Base-by-base conservation (phyloP, 371 early-diverging fungal species). In the Chytridiales sp. region DNA sequence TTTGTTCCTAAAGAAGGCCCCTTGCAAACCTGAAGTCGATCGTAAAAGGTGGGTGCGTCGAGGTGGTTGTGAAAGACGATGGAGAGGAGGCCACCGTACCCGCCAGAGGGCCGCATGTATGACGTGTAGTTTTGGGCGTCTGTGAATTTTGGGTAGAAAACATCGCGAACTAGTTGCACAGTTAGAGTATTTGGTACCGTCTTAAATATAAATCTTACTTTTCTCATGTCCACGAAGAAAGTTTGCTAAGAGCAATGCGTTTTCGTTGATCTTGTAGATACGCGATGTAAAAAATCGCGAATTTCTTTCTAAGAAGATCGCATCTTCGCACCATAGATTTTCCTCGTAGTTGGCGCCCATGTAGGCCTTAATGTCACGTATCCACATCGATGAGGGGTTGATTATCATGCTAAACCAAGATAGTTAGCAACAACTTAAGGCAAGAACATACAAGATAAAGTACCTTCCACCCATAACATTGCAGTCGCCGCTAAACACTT, bases 381-480 rank as follows among this genome's bases (percentile, higher is more conserved):
- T 61, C 72, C 72, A n/a, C 22, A 62, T 57, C 6, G 83, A 66
- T n/a, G 78, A 76, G 1, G 95, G 94, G 64, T 93, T 95, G 47
- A 95, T 62, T 1, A 92, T 85, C 72, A 89, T 70, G 66, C 94
- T 93, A 27, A 49, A 46, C 15, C 19, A 19, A 11, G 27, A 19
- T n/a, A 40, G n/a, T 19, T 11, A 8, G 22, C 17, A 27, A 47
- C 46, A 27, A 22, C 47, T 26, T 26, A 54, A 21, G 24, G 38
- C 15, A 9, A 51, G 5, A 34, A 65, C 47, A 31, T 43, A 58
- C 27, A 27, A 9, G 27, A 24, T 22, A 5, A 11, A 15, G 27
- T 52, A 64, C 87, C 91, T 86, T 59, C 98, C 98, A 55, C 91
- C 96, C 96, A 95, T 95, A n/a, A 95, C 96, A 70, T 97, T 94